A percentile compares a stretch with the other conserved stretches of the same genome.
phyloP scores from a whole-genome alignment of 2,329 filamentous ascomycete species.

The Lecanicillium sp. region DNA sequence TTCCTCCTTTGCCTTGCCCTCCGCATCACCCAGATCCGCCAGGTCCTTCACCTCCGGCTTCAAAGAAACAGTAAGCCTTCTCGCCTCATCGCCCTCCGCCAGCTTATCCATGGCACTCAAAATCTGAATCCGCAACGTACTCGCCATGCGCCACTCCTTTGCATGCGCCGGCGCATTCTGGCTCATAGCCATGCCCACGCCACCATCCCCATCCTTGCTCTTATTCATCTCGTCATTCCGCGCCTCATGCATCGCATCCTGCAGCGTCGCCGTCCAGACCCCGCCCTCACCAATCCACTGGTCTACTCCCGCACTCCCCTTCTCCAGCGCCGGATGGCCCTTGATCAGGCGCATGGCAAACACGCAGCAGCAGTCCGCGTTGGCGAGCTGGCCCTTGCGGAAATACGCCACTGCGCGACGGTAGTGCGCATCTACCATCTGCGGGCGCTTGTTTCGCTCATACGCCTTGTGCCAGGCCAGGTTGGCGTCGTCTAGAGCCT shows the following conservation, averaged over 20 bases:
- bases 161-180: conserved; percentile 8
- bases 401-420: conserved; percentile 69
- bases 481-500: conserved; percentile 63
- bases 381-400: conserved; percentile 61
- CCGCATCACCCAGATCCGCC: conserved; percentile 9
- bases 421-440: conserved; percentile 75
- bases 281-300: conserved; percentile 34
- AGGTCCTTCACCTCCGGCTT: conserved; percentile 24
- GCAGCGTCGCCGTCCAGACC: conserved; percentile 33
- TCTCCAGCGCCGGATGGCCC: conserved; percentile 21
- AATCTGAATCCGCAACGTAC: conserved; percentile 38
- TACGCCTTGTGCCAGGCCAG: conserved; percentile 52
- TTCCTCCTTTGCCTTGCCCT: conserved; percentile 10
- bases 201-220: conserved; percentile 3
- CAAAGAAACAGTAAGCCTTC: conserved; percentile 32
- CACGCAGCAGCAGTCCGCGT: conserved; percentile 63
- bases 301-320: conserved; percentile 19
- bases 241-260: conserved; percentile 20
- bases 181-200: conserved; percentile 3
- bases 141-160: conserved; percentile 30
- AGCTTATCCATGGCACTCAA: conserved; percentile 35
- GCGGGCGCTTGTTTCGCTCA: conserved; percentile 63
- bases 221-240: conserved; percentile 23
- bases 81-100: conserved; percentile 32
- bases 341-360: conserved; percentile 39